These are phyloP conservation scores for Protomyces inouyei DNA, from an alignment of 1,139 yeast genomes.

Conservation along the genomic window DNA sequence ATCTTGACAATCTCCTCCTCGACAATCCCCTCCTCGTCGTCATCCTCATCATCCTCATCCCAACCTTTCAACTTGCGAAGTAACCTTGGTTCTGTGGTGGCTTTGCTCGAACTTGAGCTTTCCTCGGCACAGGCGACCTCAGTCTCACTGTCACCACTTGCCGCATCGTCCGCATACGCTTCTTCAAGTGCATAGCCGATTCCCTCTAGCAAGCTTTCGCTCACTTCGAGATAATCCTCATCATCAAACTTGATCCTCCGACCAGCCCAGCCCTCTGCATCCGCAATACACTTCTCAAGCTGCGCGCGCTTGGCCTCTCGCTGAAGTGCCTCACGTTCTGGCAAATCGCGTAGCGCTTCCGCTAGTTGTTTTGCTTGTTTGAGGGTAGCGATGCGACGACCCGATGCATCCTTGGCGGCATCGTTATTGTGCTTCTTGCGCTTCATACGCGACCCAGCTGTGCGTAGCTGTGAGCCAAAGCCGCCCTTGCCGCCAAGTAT, in stretches of 20 bases:
- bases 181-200: conserved; percentile 56
- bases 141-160: conserved; percentile 53
- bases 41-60: not conserved
- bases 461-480: conserved; percentile 46
- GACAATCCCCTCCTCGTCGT: not conserved
- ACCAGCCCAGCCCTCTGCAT: not conserved
- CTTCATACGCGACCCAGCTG: conserved; percentile 43
- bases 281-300: not conserved
- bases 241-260: conserved; percentile 36
- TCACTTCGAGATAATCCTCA: conserved; percentile 36
- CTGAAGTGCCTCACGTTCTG: conserved; percentile 1
- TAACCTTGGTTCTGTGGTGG: not conserved
- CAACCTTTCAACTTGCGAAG: not conserved
- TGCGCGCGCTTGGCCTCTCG: conserved; percentile 1
- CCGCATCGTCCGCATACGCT: conserved; percentile 43
- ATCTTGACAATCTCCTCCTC: not conserved
- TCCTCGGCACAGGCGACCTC: not conserved
- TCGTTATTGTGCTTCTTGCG: conserved; percentile 37
- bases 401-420: conserved; percentile 42
- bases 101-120: not conserved
- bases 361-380: conserved; percentile 39
- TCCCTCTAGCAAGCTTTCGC: conserved; percentile 34
- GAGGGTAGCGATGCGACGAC: conserved; percentile 40
- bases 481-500: conserved; percentile 53
- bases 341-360: not conserved